Base-by-base conservation (phyloP, 2,329 filamentous ascomycete genomes). In the Curvularia spicifera region DNA sequence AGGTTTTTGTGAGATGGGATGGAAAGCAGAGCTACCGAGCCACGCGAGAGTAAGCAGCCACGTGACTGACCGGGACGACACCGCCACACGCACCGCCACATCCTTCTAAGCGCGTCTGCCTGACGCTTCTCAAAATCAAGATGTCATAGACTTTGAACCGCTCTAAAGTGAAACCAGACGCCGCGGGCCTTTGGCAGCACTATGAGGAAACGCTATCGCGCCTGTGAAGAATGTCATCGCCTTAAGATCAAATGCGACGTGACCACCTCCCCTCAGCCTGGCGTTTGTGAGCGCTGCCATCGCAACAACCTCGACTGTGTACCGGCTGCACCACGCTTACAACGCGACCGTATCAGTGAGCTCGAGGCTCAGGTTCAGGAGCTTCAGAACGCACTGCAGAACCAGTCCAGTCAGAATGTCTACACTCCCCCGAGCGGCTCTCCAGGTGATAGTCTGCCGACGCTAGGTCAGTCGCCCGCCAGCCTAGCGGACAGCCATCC, bases 161-260 rank as follows among this genome's bases (percentile, higher is more conserved):
- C 35, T 37, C 9, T 22, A 29, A 43, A 53, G 33, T 39, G 29
- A 51, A 53, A n/a, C 37, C 28, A 31, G 44, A 47, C 13, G 8
- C 2, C 29, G 29, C 29, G 42, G 37, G 24, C 44, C 28, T 53
- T 29, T 35, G 37, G 22, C 9, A 39, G n/a, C 22, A 59, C 7
- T 53, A 68, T 65, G 57, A 65, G 58, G 29, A 72, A 70, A 57
- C 68, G 68, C 18, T 52, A 55, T 51, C 64, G 69, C 44, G 69
- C 69, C 48, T 72, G 69, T 57, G 66, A 71, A 63, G 68, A 67
- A 53, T 72, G 69, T 51, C 69, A 72, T 51, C 66, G 67, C 22
- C 60, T 72, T 15, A 72, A 72, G 53, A 72, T 72, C 56, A 72
- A 71, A 48, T 72, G 69, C 59, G 67, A 71, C 50, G 56, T 70